Evolutionary conservation across 164 flowering plant genomes (phyloP).

Genomic region (Vitis rupestris): DNA sequence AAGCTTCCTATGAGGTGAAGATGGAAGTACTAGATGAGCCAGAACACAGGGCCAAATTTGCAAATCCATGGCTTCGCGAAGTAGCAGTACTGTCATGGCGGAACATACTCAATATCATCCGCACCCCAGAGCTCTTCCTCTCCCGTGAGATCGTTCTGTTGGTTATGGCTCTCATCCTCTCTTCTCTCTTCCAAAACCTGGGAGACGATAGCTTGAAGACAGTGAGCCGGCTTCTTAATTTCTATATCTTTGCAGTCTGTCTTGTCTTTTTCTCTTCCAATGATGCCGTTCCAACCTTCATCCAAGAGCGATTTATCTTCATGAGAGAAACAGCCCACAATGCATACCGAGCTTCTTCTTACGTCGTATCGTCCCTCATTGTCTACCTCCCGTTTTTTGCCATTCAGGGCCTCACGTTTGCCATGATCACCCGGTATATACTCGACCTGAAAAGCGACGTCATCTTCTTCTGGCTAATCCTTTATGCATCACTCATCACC

Average conservation of each 20-base stretch:
- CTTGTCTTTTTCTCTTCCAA: conserved; percentile 77
- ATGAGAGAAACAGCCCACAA: conserved; percentile 77
- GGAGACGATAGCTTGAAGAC: conserved; percentile 30
- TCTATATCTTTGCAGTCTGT: conserved; percentile 77
- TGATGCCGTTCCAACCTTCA: conserved; percentile 82
- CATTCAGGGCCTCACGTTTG: conserved; percentile 69
- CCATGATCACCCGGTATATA: conserved; percentile 43
- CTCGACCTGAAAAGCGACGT: conserved; percentile 40
- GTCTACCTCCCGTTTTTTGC: conserved; percentile 78
- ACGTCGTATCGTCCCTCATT: conserved; percentile 66
- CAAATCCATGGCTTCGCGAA: conserved; percentile 87
- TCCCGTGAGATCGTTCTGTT: conserved; percentile 66
- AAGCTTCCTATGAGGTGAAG: conserved; percentile 29
- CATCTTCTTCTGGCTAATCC: conserved; percentile 59
- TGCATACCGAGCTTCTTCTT: conserved; percentile 76
- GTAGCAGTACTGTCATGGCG: conserved; percentile 71
- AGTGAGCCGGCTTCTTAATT: conserved; percentile 62
- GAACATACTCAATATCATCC: conserved; percentile 54
- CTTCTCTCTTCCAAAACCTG: conserved; percentile 56
- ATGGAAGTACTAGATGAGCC: conserved; percentile 45
- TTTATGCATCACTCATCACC: conserved; percentile 63
- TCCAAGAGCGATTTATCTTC: conserved; percentile 81
- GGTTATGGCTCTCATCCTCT: conserved; percentile 68
- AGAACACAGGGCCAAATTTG: conserved; percentile 48
- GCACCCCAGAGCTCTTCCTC: conserved; percentile 82